Percentiles rank a stretch among this genome's conserved stretches.
Evolutionary conservation across 108 stramenopile species (phyloP).

Genomic region (Hondaea fermentalgiana): DNA sequence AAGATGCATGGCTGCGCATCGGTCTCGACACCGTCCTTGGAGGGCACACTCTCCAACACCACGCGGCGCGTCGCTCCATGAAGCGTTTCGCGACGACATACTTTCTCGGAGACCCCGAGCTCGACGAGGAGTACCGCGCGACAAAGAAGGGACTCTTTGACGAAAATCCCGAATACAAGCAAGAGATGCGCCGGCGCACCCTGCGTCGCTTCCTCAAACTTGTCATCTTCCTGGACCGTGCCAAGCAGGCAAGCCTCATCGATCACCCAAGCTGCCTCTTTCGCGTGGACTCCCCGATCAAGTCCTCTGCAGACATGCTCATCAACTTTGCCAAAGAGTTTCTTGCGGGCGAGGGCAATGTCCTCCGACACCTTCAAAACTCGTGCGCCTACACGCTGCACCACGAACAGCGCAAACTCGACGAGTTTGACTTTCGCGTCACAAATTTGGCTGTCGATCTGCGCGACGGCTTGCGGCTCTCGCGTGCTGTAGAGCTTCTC

Average conservation of each 20-base stretch:
- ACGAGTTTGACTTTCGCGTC: conserved; percentile 77
- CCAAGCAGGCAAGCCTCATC: conserved; percentile 53
- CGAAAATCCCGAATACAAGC: conserved; percentile 59
- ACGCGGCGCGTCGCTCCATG: not conserved
- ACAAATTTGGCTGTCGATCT: conserved; percentile 75
- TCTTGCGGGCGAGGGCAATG: conserved; percentile 69
- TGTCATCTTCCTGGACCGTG: conserved; percentile 69
- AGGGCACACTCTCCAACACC: conserved; percentile 21
- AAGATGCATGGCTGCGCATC: conserved; percentile 72
- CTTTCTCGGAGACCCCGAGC: conserved; percentile 58
- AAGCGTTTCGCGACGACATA: not conserved
- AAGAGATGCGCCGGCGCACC: conserved; percentile 54
- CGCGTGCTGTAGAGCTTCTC: conserved; percentile 65
- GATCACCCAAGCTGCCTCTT: conserved; percentile 54
- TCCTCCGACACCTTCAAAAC: conserved; percentile 66
- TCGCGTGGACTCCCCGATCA: conserved; percentile 30
- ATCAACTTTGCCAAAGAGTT: conserved; percentile 63
- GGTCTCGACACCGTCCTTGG: conserved; percentile 80
- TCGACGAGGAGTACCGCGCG: conserved; percentile 56
- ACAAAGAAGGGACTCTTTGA: conserved; percentile 62
- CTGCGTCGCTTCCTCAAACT: conserved; percentile 60
- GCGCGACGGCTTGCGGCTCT: conserved; percentile 79
- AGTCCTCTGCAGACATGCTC: conserved; percentile 75
- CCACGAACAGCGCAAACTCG: conserved; percentile 70
- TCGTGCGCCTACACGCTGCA: conserved; percentile 60